Conservation (phyloP, 768 basidiomycete genomes). For the Rhizopogon vinicolor region DNA sequence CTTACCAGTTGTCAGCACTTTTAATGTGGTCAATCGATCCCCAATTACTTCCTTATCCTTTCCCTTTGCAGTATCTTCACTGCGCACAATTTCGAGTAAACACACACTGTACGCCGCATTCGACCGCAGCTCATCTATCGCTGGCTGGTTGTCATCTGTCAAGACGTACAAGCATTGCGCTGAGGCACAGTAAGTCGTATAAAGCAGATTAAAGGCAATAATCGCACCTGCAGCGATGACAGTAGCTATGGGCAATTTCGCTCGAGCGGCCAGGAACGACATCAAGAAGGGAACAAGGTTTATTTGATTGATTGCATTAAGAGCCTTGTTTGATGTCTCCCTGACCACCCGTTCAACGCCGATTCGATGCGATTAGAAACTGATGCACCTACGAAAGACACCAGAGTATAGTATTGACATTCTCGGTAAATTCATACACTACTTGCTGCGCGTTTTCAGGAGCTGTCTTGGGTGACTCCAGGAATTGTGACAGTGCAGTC, state of each 20-base stretch:
- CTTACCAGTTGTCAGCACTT: slow-evolving; percentile 68
- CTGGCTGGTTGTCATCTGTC: slow-evolving; percentile 84
- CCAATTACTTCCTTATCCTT: slow-evolving; percentile 41
- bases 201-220: background rate
- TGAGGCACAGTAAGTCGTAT: slow-evolving; percentile 21
- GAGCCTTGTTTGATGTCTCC: slow-evolving; percentile 91
- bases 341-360: slow-evolving; percentile 31
- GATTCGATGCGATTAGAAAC: slow-evolving; percentile 10
- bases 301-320: slow-evolving; percentile 80
- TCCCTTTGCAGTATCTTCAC: slow-evolving; percentile 24
- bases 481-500: slow-evolving; percentile 59
- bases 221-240: slow-evolving; percentile 75
- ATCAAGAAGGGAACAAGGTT: slow-evolving; percentile 79
- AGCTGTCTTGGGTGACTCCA: slow-evolving; percentile 54
- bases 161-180: slow-evolving; percentile 92
- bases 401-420: slow-evolving; percentile 90
- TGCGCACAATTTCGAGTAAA: slow-evolving; percentile 57
- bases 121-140: slow-evolving; percentile 58
- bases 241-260: slow-evolving; percentile 63
- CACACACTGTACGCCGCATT: slow-evolving; percentile 59
- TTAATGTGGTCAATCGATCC: slow-evolving; percentile 48
- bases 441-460: slow-evolving; percentile 70
- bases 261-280: slow-evolving; percentile 77
- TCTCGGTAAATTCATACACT: slow-evolving; percentile 86
- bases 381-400: slow-evolving; percentile 80